Evolutionary conservation across 345 rosid genomes (phyloP), one percentile per base, ranked within the genome.

Genomic region (Carallia pectinifolia): DNA sequence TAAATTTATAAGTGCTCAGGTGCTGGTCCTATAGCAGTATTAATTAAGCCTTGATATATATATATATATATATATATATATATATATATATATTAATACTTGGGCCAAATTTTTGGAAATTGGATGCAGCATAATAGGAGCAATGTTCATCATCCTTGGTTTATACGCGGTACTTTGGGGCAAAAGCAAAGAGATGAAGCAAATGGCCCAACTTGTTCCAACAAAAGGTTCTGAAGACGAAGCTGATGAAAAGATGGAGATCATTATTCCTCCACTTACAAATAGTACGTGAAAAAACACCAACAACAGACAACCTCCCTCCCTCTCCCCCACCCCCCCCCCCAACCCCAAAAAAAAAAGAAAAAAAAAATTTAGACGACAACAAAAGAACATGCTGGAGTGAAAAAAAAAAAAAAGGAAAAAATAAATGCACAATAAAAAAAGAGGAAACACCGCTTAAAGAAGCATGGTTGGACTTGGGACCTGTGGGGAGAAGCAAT

Each of bases 131-230:
- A 31, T 85, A 40, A n/a, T 82, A 18, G 92, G 89, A 68, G 80
- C 77, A 56, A 68, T 67, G 0, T 34, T 90, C 65, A 85, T 90
- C 10, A 70, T 88, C 15, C 66, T 71, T 6, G 87, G 89, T 7
- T 9, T 85, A 5, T 89, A 87, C 64, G 56, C 31, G 38, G 90
- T 88, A 66, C 55, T 83, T n/a, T 90, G 90, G 92, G 86, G 85
- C 6, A 78, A 87, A 59, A n/a, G 56, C 53, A 76, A 74, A 38
- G 90, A 85, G 78, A 76, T 36, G 66, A 73, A 69, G 72, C 67
- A 62, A 65, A 53, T 44, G 30, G 39, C 34, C 37, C 68, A 64
- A 31, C 30, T 66, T 19, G 15, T 6, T 4, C 65, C 72, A 17
- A 18, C 68, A 0, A 61, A 31, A 63, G 48, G 18, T 39, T 44